Conservation (phyloP, 257 asterid genomes). For the Primulina tabacum region DNA sequence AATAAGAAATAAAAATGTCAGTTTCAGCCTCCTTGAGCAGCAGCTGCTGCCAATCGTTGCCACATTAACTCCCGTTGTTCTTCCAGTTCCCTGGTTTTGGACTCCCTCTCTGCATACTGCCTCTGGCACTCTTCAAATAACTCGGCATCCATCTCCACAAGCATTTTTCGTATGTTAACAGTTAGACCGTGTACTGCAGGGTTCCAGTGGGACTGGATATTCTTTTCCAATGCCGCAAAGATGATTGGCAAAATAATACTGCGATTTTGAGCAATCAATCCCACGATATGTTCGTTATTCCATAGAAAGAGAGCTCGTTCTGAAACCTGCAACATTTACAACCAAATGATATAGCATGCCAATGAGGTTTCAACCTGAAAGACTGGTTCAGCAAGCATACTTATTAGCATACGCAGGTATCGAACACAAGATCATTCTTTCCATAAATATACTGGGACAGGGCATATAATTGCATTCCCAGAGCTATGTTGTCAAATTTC, state of each 20-base stretch:
- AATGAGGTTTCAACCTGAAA: neutral
- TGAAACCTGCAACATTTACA: constrained; percentile 58
- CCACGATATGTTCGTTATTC: constrained; percentile 65
- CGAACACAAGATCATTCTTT: neutral
- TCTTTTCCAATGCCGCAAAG: constrained; percentile 68
- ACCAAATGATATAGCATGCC: constrained; percentile 10
- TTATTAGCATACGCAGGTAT: neutral
- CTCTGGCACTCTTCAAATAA: constrained; percentile 67
- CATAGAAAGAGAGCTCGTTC: constrained; percentile 77
- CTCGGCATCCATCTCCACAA: constrained; percentile 65
- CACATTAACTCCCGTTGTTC: constrained; percentile 62
- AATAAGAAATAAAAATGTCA: neutral
- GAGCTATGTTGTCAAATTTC: neutral
- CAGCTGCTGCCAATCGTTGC: constrained; percentile 66
- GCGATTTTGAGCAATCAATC: constrained; percentile 66
- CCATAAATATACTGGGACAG: neutral
- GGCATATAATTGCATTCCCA: neutral
- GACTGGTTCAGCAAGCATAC: neutral
- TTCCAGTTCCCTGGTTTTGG: constrained; percentile 38
- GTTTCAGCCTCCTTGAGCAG: constrained; percentile 40
- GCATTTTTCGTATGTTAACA: constrained; percentile 62
- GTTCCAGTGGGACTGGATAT: constrained; percentile 75
- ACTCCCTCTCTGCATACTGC: constrained; percentile 53
- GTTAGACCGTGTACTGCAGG: constrained; percentile 68
- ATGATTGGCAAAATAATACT: constrained; percentile 62